Evolutionary conservation across 805 yeast species (phyloP).

Genomic region (Pichia paraexigua): DNA sequence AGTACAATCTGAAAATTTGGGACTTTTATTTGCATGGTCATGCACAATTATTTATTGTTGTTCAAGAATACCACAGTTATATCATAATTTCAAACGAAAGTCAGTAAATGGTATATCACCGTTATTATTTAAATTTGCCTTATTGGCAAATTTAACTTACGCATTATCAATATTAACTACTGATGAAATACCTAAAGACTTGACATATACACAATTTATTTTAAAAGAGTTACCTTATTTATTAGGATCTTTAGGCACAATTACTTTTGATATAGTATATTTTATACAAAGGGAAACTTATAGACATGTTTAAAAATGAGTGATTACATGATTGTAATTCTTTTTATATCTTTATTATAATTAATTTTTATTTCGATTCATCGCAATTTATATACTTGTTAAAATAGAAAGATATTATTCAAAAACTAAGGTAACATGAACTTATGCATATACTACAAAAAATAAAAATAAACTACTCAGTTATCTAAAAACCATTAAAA

Average conservation of each 20-base stretch:
- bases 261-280: slow-evolving; percentile 64
- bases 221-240: slow-evolving; percentile 72
- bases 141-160: slow-evolving; percentile 71
- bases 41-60: slow-evolving; percentile 69
- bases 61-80: slow-evolving; percentile 78
- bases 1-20: background rate
- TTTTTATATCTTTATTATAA: no score
- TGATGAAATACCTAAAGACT: slow-evolving; percentile 36
- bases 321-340: no score
- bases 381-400: no score
- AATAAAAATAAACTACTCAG: background rate
- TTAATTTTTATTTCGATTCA: no score
- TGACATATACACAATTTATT: slow-evolving; percentile 41
- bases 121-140: slow-evolving; percentile 67
- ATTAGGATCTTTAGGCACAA: slow-evolving; percentile 80
- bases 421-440: no score
- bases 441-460: no score
- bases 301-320: background rate
- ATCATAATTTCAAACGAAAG: slow-evolving; percentile 66
- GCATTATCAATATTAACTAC: slow-evolving; percentile 66
- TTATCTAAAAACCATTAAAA: slow-evolving; percentile 19
- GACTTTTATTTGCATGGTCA: slow-evolving; percentile 53
- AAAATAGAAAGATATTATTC: no score
- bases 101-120: slow-evolving; percentile 87
- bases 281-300: slow-evolving; percentile 46